phyloP scores from a whole-genome alignment of 495 filamentous ascomycete genomes.

The Hypoxylon intermedium region DNA sequence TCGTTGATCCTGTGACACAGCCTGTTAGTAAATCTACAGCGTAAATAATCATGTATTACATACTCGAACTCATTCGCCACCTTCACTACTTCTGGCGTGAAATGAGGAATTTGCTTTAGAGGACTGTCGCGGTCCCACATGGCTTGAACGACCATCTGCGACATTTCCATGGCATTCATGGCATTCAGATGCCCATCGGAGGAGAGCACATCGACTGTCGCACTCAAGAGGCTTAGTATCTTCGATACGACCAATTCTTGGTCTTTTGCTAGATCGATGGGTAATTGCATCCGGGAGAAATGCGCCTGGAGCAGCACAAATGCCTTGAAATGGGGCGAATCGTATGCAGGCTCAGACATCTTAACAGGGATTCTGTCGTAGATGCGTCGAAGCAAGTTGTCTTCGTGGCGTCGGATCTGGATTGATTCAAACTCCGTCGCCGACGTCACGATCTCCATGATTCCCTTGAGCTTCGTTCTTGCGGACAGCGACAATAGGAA shows the following conservation, averaged over 20 bases:
- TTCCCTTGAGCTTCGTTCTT: constrained; percentile 91
- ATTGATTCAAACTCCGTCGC: constrained; percentile 96
- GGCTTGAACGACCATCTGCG: constrained; percentile 97
- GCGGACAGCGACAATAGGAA: constrained; percentile 92
- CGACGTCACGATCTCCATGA: constrained; percentile 95
- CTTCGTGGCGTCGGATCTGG: constrained; percentile 93
- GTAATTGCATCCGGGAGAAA: constrained; percentile 95
- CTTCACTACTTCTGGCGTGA: constrained; percentile 82
- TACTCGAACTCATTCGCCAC: constrained; percentile 80
- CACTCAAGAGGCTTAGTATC: constrained; percentile 85
- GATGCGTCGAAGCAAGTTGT: constrained; percentile 84
- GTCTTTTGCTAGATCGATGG: constrained; percentile 95
- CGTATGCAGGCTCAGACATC: constrained; percentile 82
- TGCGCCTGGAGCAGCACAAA: constrained; percentile 96
- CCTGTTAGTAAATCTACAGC: constrained; percentile 47
- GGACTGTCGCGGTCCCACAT: constrained; percentile 99
- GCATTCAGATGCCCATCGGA: constrained; percentile 96
- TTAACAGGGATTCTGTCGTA: constrained; percentile 96
- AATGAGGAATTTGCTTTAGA: constrained; percentile 97
- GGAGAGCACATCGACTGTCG: constrained; percentile 91
- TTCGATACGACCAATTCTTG: constrained; percentile 88
- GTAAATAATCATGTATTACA: constrained; percentile 44
- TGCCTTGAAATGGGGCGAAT: constrained; percentile 97
- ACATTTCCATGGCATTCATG: constrained; percentile 99
- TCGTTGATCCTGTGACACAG: constrained; percentile 71